Percentiles rank a stretch among this genome's conserved stretches.
phyloP scores from a whole-genome alignment of 805 yeast genomes.

The Schizosaccharomyces japonicus region DNA sequence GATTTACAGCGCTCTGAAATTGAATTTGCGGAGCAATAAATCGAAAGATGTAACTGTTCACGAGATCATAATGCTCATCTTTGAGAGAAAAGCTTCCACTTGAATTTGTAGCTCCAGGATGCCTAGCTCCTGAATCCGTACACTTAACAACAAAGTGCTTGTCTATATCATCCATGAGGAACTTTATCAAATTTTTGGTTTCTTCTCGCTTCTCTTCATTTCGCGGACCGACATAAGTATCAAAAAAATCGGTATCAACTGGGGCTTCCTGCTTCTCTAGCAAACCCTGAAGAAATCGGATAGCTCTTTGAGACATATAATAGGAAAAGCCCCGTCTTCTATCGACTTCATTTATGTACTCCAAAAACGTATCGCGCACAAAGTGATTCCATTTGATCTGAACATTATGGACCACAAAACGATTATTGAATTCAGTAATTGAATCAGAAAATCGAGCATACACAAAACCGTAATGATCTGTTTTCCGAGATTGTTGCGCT shows the following conservation, averaged over 20 bases:
- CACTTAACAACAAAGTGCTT: slow-evolving; percentile 8
- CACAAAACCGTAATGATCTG: slow-evolving; percentile 8
- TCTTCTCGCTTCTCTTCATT: slow-evolving; percentile 2
- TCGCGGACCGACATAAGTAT: background rate
- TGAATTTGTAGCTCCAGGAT: background rate
- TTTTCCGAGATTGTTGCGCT: background rate
- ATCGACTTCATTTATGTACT: slow-evolving; percentile 30
- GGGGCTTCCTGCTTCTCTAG: slow-evolving; percentile 17
- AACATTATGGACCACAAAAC: slow-evolving; percentile 50
- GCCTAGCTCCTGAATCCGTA: background rate
- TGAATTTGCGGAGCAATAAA: slow-evolving; percentile 70
- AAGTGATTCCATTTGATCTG: slow-evolving; percentile 57
- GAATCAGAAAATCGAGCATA: slow-evolving; percentile 4
- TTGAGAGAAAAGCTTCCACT: too few relatives aligned
- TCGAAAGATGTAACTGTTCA: slow-evolving; percentile 37
- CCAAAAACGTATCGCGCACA: slow-evolving; percentile 37
- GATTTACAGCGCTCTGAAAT: slow-evolving; percentile 27
- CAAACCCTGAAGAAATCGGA: slow-evolving; percentile 28
- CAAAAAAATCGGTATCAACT: background rate
- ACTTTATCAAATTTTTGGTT: slow-evolving; percentile 6
- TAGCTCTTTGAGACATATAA: slow-evolving; percentile 26
- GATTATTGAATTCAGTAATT: slow-evolving; percentile 27
- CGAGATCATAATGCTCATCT: background rate
- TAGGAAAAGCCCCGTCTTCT: slow-evolving; percentile 22
- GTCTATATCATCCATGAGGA: slow-evolving; percentile 7